phyloP scores from a whole-genome alignment of 768 basidiomycete genomes.

The Cyathus striatus region DNA sequence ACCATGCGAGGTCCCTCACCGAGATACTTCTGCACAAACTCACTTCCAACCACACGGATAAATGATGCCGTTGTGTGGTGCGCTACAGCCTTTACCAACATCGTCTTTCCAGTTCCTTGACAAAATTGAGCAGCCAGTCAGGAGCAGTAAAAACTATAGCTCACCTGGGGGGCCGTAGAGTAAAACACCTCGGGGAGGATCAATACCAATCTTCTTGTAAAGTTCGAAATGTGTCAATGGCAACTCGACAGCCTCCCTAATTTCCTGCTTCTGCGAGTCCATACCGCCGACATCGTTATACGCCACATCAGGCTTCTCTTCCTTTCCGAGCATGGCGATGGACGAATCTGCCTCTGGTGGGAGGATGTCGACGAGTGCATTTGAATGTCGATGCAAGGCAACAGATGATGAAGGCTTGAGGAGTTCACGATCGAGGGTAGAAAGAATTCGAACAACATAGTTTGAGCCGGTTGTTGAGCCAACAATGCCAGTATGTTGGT shows the following conservation, averaged over 20 bases:
- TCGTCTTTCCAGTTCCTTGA: slow-evolving; percentile 93
- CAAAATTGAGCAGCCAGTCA: not conserved
- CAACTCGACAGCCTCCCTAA: slow-evolving; percentile 95
- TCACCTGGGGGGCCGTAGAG: slow-evolving; percentile 95
- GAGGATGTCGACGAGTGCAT: slow-evolving; percentile 95
- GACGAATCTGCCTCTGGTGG: slow-evolving; percentile 98
- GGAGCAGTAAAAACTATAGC: slow-evolving; percentile 6
- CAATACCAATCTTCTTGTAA: slow-evolving; percentile 99
- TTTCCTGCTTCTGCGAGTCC: slow-evolving; percentile 98
- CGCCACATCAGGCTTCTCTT: slow-evolving; percentile 91
- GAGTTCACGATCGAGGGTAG: slow-evolving; percentile 93
- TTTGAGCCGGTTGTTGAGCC: slow-evolving; percentile 97
- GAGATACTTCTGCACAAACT: slow-evolving; percentile 99
- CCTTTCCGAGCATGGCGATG: slow-evolving; percentile 89
- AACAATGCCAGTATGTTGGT: slow-evolving; percentile 95
- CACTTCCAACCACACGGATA: slow-evolving; percentile 96
- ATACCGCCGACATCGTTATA: slow-evolving; percentile 96
- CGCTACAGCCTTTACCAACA: slow-evolving; percentile 99
- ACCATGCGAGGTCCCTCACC: slow-evolving; percentile 99
- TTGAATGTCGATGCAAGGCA: slow-evolving; percentile 98
- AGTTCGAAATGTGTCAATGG: slow-evolving; percentile 96
- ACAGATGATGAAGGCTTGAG: slow-evolving; percentile 97
- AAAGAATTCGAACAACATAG: slow-evolving; percentile 96
- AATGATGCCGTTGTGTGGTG: slow-evolving; percentile 96
- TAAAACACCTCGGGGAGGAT: slow-evolving; percentile 95